Evolutionary conservation across 257 asterid species (phyloP).

Genomic region (Hygrophila difformis): DNA sequence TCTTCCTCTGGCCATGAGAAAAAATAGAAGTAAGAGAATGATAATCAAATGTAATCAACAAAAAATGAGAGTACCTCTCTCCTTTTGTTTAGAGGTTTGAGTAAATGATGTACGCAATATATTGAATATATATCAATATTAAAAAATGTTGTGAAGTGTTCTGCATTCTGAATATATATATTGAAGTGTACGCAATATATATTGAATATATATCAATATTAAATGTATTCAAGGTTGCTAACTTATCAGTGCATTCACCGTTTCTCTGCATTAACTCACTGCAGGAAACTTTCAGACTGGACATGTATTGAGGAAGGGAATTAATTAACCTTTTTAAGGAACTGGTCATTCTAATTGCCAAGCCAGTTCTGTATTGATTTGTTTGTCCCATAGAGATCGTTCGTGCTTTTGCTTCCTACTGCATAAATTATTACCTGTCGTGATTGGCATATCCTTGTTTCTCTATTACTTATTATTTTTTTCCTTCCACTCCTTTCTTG

Average conservation of each 20-base stretch:
- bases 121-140: no score
- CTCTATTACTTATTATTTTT: constrained; percentile 25
- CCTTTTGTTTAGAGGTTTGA: no score
- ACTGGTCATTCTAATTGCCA: constrained; percentile 33
- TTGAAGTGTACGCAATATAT: no score
- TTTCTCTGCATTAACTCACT: constrained; percentile 48
- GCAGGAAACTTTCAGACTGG: constrained; percentile 52
- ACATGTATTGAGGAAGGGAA: constrained; percentile 42
- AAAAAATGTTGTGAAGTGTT: no score
- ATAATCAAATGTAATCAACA: no score
- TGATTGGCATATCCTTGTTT: constrained; percentile 18
- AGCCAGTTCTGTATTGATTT: no score
- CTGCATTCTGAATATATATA: constrained; percentile 32
- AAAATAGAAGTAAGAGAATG: no score
- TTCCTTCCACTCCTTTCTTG: constrained; percentile 25
- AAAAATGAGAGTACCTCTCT: no score
- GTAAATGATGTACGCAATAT: no score
- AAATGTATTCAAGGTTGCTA: constrained; percentile 29
- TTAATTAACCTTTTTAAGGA: constrained; percentile 22
- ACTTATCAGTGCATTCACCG: constrained; percentile 34
- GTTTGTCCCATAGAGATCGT: neutral
- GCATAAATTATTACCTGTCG: constrained; percentile 22
- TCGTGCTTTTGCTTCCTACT: constrained; percentile 26
- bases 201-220: no score
- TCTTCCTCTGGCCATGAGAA: no score